Base-by-base conservation (phyloP, 2,329 filamentous ascomycete genomes). In the Pestalotiopsis sp. region DNA sequence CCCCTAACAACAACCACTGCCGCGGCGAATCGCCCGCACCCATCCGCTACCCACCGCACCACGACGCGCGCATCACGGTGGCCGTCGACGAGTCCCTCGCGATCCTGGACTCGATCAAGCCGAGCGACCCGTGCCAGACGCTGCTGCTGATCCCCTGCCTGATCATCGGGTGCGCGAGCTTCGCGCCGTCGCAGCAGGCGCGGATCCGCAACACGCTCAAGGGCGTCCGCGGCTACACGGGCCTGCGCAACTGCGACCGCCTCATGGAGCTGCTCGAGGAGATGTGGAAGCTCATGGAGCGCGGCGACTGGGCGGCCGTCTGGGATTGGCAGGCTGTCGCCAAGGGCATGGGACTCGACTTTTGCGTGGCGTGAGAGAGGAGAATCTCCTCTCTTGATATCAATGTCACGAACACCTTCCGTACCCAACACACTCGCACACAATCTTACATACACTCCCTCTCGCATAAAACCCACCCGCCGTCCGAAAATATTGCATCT, bases 241-340 rank as follows among this genome's bases (percentile, higher is more conserved):
- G 88, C 4, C 81, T 91, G 36, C 83, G 85, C 27, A 90, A 90
- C 73, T 85, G 86, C 36, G 86, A 90, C 71, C 82, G 84, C 13
- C 85, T 86, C 3, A 71, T 80, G 17, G 81, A 87, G 69, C 77
- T 91, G 1, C 82, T 91, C 13, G 85, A 89, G 71, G 84, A 87
- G 72, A 81, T 91, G 3, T 91, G 89, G 89, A 78, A 81, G 25
- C 81, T 87, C 25, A 90, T 91, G 87, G 86, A 86, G 31, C 76
- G 78, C 11, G 87, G 85, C 23, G 86, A 90, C 64, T 90, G 87
- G 85, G 73, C 82, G 31, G 82, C 83, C 20, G 87, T 87, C 7
- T 91, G 89, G 89, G 89, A 91, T 76, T 91, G 89, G 89, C 88
- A 90, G 70, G 80, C 81, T 3, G 83, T 90, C 36, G 88, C 88